Evolutionary conservation across 352 stramenopile genomes (phyloP), one percentile per base, ranked within the genome.

Genomic region (Phytophthora aleatoria): DNA sequence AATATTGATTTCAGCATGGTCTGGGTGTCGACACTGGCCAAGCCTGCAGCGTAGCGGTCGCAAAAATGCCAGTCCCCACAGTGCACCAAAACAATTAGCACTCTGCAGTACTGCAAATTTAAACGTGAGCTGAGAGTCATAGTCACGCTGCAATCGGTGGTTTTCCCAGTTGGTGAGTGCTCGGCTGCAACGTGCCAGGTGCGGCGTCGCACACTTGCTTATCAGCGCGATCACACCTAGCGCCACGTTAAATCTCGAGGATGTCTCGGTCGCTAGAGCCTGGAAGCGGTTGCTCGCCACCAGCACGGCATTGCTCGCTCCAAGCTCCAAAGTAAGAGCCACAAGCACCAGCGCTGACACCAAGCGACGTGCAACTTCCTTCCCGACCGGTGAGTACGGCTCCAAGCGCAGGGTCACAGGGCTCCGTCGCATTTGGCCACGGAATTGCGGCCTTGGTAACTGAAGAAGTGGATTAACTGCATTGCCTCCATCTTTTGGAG

Each of bases 131-230:
- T 80, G 83, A n/a, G 78, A 59, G 59, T 92, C 82, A 57, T 89
- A 85, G 35, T 89, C 69, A 9, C 72, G 54, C 58, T 88, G 81
- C n/a, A 83, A 75, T 30, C 76, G 77, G 66, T 92, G 79, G 57
- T 94, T 92, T 50, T 92, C 83, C 80, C 81, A 92, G 42, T 89
- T 72, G 41, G 76, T 90, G 38, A 92, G 81, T 0, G 49, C 38
- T 53, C 50, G 35, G 73, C 66, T 68, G 50, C 72, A 74, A 53
- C 76, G 80, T 30, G 72, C 69, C n/a, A 90, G 55, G 47, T 61
- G 52, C 3, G 70, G 61, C 8, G 35, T 61, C 8, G 50, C 47
- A 35, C 57, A 67, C 45, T 73, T 69, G 24, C 38, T 57, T 3
- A 83, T 74, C 28, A 90, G 53, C 8, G 61, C 61, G 33, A 83